Evolutionary conservation across 2,329 filamentous ascomycete species (phyloP).

Genomic region (Trichoderma simmonsii): DNA sequence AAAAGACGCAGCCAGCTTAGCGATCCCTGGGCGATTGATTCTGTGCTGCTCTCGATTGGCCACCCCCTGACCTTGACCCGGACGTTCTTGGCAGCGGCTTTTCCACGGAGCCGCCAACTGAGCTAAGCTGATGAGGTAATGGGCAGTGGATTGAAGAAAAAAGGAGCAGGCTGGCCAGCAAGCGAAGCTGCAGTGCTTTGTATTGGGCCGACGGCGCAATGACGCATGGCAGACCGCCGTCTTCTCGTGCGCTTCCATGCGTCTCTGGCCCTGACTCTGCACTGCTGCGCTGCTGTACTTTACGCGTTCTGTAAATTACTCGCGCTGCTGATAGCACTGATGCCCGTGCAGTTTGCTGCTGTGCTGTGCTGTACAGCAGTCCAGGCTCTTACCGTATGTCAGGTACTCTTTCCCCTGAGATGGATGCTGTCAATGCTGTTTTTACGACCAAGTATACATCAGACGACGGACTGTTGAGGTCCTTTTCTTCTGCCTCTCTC

Average conservation of each 20-base stretch:
- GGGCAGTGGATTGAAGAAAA: background rate
- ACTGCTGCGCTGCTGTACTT: background rate
- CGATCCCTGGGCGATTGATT: background rate
- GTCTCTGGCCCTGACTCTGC: background rate
- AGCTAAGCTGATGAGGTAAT: slow-evolving; percentile 16
- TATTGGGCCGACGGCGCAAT: slow-evolving; percentile 8
- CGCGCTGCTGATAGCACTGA: background rate
- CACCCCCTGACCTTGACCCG: background rate
- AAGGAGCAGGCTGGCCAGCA: background rate
- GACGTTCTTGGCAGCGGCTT: slow-evolving; percentile 11
- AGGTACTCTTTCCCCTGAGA: background rate
- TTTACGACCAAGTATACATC: background rate
- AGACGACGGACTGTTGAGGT: background rate
- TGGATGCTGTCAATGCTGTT: background rate
- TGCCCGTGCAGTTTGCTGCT: background rate
- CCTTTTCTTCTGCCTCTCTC: background rate
- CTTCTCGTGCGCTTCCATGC: background rate
- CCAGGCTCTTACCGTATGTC: background rate
- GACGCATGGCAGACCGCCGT: slow-evolving; percentile 5
- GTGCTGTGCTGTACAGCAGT: background rate
- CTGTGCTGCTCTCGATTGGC: background rate
- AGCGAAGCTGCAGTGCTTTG: background rate
- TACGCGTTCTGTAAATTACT: slow-evolving; percentile 13
- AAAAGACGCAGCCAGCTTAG: background rate
- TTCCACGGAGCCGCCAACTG: slow-evolving; percentile 11